Evolutionary conservation across 139 green algal genomes (phyloP), one percentile per base, ranked within the genome.

Genomic region (Tetratostichococcus sp.): DNA sequence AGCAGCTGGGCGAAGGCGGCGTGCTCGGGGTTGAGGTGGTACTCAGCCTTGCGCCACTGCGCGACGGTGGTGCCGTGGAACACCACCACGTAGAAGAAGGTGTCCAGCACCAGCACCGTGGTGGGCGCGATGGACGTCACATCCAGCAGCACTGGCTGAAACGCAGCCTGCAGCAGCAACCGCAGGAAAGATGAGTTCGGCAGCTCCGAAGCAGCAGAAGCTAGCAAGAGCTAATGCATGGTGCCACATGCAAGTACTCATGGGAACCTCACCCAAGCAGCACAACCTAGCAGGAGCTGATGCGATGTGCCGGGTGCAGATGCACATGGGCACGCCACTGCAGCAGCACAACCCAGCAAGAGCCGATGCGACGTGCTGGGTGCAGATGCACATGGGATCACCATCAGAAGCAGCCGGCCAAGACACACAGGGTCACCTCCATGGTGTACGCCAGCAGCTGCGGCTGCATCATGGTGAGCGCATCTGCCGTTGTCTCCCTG

Each of bases 41-140:
- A 99, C 33, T 88, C 87, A 31, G 87, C 90, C 68, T 97, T 97
- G 67, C 93, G 88, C 95, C 95, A 99, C 82, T 93, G 85, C 50
- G 94, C 94, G 21, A 98, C 84, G 1, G 92, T 98, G 65, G 79
- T 78, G 34, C 94, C 94, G 69, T 98, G 93, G 86, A 97, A 98
- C 19, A 97, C 84, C 16, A 97, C 93, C 21, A 97, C 84, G 69
- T 96, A 94, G 83, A 99, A 99, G 86, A 93, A 99, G 23, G 95
- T 84, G 79, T 99, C 96, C 69, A 99, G 86, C 79, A 99, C 76
- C 66, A 99, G 91, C 74, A 99, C 94, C 65, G 8, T 71, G 28
- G 70, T 65, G 4, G 95, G 87, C 42, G 86, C 78, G 65, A 99
- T 97, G 76, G 92, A 96, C 4, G 84, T 82, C 43, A 99, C 96